Evolutionary conservation across 2,329 filamentous ascomycete species (phyloP), one percentile per base, ranked within the genome.

Genomic region (Cercospora beticola): DNA sequence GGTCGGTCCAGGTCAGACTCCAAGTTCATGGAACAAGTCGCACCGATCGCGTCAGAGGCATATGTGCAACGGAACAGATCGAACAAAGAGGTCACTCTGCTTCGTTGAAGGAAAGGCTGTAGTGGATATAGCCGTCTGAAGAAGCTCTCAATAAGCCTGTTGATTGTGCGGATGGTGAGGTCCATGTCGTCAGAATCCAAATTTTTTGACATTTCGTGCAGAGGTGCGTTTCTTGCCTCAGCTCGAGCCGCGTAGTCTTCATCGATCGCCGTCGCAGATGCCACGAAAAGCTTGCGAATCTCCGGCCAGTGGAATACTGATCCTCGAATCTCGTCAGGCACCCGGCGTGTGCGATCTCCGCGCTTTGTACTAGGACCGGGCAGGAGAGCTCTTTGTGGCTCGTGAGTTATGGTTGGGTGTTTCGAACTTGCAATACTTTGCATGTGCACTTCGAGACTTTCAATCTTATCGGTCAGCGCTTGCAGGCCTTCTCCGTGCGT

Each of bases 61-160:
- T 61, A 40, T 23, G 28, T 23, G 58, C 31, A 18, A 43, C 58
- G 28, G 58, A 61, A 61, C 21, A 23, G 12, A 21, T 61, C 58
- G 7, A 61, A 33, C 30, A n/a, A 18, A 14, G 43, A 61, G 58
- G 2, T 36, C 58, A 61, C 21, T 30, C 30, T 62, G 10, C 46
- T 66, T n/a, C 46, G 46, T 16, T 66, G 18, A 6, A 62, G 58
- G 23, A 62, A 66, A 5, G 64, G 40, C 18, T 66, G 64, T 23
- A 43, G 14, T 5, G 49, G 40, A 56, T 57, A 46, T 2, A 66
- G 23, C 1, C 57, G 40, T 46, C 18, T 26, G 26, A 66, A 46
- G 33, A 52, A 62, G 8, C 40, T 31, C 18, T 62, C 36, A 12
- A 58, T 18, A 26, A 66, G 57, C 18, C n/a, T 40, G 31, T 54